Base-by-base conservation (phyloP, 305 asterid genomes). In the Andrographis paniculata region DNA sequence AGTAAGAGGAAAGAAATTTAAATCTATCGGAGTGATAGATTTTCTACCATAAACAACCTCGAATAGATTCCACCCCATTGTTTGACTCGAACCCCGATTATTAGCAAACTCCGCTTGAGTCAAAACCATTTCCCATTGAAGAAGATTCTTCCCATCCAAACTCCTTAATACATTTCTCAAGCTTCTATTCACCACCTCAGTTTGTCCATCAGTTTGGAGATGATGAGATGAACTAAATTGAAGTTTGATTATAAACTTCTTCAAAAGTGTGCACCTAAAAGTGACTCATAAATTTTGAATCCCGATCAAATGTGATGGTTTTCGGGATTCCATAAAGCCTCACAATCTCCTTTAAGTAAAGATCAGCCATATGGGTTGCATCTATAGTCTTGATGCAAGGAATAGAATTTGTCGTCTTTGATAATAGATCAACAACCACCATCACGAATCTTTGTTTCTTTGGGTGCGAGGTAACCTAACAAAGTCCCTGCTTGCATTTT, bases 401-500 rank as follows among this genome's bases (percentile, higher is more conserved):
- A 41, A 24, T 19, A 56, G 43, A 45, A 56, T 48, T 49, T 1
- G 50, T 56, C 51, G 48, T 57, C n/a, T 57, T 27, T 1, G 56
- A 57, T 9, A 57, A 48, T 4, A 41, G n/a, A n/a, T n/a, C 13
- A 31, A 58, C 56, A 23, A 58, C 43, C 31, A 58, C 55, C 49
- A 58, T 48, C 6, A 48, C 0, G 50, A 41, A 40, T 38, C 23
- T 6, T 14, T 11, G 59, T 53, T n/a, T n/a, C n/a, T n/a, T n/a
- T n/a, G n/a, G n/a, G n/a, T n/a, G n/a, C n/a, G n/a, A n/a, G n/a
- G n/a, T 8, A 59, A 33, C n/a, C 65, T 53, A 14, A 57, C 41
- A 23, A 59, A 50, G 23, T 59, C 59, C 30, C 50, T 9, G 11
- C 65, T 50, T 6, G 52, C 59, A 51, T 48, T 56, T 20, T 58